These are phyloP conservation scores for Starmerella davenportii DNA, from an alignment of 805 yeast genomes.

Conservation along the genomic window DNA sequence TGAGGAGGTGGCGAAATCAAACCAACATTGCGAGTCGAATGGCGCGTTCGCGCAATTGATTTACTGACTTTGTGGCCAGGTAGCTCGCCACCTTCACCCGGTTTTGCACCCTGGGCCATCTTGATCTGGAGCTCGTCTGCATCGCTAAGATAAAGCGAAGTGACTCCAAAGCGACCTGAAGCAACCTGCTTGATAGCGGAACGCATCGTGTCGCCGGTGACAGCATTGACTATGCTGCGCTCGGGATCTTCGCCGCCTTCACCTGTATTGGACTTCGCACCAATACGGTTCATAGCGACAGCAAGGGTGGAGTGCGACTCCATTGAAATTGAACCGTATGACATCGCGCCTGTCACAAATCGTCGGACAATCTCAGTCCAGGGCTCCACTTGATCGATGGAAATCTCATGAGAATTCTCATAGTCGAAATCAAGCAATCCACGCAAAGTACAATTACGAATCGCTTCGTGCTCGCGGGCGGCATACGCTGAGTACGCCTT, in stretches of 20 bases:
- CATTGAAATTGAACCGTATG: conserved; percentile 96
- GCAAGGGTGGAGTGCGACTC: conserved; percentile 96
- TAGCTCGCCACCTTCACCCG: conserved; percentile 98
- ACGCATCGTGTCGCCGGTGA: conserved; percentile 93
- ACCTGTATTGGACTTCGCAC: conserved; percentile 96
- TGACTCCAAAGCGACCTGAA: conserved; percentile 95
- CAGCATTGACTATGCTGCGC: conserved; percentile 49
- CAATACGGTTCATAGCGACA: conserved; percentile 94
- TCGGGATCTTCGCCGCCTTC: conserved; percentile 99
- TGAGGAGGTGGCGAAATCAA: conserved; percentile 97
- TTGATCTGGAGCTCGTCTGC: conserved; percentile 96
- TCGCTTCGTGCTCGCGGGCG: conserved; percentile 78
- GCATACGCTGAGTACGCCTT: conserved; percentile 80
- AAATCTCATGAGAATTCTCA: conserved; percentile 52
- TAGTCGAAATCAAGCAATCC: conserved; percentile 86
- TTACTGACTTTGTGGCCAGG: conserved; percentile 85
- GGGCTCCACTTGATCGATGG: conserved; percentile 95
- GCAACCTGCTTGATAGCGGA: conserved; percentile 98
- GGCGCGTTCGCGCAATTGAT: conserved; percentile 84
- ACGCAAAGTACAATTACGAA: conserved; percentile 80
- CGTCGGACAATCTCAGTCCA: conserved; percentile 98
- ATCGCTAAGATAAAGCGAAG: conserved; percentile 82
- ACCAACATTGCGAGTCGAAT: conserved; percentile 93
- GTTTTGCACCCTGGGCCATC: conserved; percentile 99
- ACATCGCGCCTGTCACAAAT: conserved; percentile 99